A percentile compares a stretch with the other conserved stretches of the same genome.
phyloP scores from a whole-genome alignment of 768 basidiomycete species.

The Gautieria morchelliformis region DNA sequence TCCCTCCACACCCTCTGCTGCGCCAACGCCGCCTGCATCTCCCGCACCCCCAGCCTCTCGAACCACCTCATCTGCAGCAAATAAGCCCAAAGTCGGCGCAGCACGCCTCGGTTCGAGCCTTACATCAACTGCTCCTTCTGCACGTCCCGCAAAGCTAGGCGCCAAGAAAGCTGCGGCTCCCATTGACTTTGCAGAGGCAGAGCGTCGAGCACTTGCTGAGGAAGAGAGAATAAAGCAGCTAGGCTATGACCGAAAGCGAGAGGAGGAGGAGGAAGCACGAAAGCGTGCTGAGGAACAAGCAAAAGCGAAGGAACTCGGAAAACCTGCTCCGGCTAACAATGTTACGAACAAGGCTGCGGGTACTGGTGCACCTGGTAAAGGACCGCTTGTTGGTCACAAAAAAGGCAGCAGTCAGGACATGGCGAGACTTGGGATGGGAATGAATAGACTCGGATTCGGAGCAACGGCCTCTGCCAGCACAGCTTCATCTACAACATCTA shows the following conservation, averaged over 20 bases:
- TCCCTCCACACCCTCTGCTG: constrained; percentile 26
- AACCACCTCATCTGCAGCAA: constrained; percentile 17
- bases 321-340: constrained; percentile 25
- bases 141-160: constrained; percentile 59
- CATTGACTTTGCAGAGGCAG: constrained; percentile 92
- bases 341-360: constrained; percentile 19
- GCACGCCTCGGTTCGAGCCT: constrained; percentile 32
- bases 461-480: constrained; percentile 59
- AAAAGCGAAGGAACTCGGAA: constrained; percentile 24
- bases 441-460: constrained; percentile 78
- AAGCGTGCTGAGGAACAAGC: constrained; percentile 48
- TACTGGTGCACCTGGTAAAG: constrained; percentile 17
- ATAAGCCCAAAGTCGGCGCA: constrained; percentile 31
- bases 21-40: constrained; percentile 30
- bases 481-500: constrained; percentile 36
- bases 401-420: constrained; percentile 39
- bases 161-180: constrained; percentile 76
- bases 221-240: constrained; percentile 87
- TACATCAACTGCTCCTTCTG: constrained; percentile 19
- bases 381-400: constrained; percentile 23
- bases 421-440: constrained; percentile 55
- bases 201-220: constrained; percentile 82
- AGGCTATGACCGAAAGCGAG: constrained; percentile 80
- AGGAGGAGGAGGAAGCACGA: constrained; percentile 73
- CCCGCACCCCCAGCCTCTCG: constrained; percentile 40